Evolutionary conservation across 1,139 yeast species (phyloP).

Genomic region (Blastobotrys apis): DNA sequence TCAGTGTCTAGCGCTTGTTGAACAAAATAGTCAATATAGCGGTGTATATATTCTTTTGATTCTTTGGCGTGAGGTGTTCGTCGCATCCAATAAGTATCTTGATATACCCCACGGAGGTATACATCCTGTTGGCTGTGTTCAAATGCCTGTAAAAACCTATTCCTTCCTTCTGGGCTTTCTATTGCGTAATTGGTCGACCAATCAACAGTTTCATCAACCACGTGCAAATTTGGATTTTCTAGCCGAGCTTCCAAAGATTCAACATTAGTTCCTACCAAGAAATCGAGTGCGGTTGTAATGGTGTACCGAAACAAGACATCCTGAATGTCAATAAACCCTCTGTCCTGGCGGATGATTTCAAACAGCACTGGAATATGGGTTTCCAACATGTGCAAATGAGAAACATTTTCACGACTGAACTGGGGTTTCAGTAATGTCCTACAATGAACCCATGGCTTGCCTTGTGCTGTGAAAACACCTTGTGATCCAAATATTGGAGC

Average conservation of each 20-base stretch:
- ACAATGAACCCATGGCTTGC: constrained; percentile 54
- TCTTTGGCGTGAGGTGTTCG: constrained; percentile 5
- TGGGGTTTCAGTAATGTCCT: constrained; percentile 57
- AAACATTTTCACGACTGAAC: constrained; percentile 51
- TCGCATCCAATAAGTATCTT: constrained; percentile 11
- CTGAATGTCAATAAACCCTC: constrained; percentile 8
- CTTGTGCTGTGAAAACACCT: constrained; percentile 55
- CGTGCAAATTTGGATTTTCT: constrained; percentile 5
- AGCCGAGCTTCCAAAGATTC: constrained; percentile 10
- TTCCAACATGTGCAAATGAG: constrained; percentile 46
- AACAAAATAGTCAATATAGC: constrained; percentile 11
- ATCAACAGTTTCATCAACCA: constrained; percentile 5
- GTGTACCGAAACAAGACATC: constrained; percentile 14
- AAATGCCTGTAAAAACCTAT: constrained; percentile 15
- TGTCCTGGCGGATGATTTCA: constrained; percentile 4
- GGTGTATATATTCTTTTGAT: constrained; percentile 3
- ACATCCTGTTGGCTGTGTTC: constrained; percentile 8
- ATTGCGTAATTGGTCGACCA: constrained; percentile 10
- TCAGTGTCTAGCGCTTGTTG: constrained; percentile 13
- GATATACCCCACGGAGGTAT: constrained; percentile 8
- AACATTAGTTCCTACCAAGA: constrained; percentile 14
- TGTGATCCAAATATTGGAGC: constrained; percentile 45
- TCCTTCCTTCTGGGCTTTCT: constrained; percentile 11
- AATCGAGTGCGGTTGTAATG: constrained; percentile 15
- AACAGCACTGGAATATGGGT: constrained; percentile 44